A percentile compares a stretch with the other conserved stretches of the same genome.
Evolutionary conservation across 306 rosid species (phyloP).

Genomic region (Rosa persica): DNA sequence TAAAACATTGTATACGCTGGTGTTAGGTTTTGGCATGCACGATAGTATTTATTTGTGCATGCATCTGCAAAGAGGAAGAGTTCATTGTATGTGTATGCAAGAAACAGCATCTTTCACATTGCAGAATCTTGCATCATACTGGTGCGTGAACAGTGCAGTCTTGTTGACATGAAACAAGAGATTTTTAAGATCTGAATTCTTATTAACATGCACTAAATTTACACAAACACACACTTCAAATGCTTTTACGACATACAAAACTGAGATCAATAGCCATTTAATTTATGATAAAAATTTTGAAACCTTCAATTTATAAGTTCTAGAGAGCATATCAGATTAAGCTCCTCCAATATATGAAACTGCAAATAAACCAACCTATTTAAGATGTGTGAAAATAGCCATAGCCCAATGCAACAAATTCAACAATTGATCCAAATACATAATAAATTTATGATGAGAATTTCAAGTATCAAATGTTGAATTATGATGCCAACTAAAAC

Average conservation of each 20-base stretch:
- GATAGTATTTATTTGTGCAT: neutral
- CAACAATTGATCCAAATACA: neutral
- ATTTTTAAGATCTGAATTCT: neutral
- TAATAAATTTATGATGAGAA: neutral
- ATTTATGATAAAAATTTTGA: neutral
- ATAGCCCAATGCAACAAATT: neutral
- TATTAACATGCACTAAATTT: neutral
- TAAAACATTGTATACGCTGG: neutral
- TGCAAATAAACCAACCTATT: neutral
- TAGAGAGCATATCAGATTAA: neutral
- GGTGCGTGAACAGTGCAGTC: neutral
- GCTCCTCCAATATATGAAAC: neutral
- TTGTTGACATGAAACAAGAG: neutral
- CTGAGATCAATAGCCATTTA: neutral
- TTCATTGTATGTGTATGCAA: neutral
- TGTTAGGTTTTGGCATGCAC: neutral
- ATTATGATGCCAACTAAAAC: neutral
- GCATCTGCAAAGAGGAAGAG: neutral
- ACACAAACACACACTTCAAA: neutral
- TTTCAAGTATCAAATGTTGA: neutral
- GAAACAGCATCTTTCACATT: neutral
- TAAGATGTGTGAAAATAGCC: neutral
- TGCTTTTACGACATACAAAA: neutral
- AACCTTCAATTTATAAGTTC: neutral
- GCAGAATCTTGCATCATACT: constrained; percentile 4